A percentile compares a stretch with the other conserved stretches of the same genome.
Conservation (phyloP, 2,329 filamentous ascomycete species). For the Fusarium papillatum region DNA sequence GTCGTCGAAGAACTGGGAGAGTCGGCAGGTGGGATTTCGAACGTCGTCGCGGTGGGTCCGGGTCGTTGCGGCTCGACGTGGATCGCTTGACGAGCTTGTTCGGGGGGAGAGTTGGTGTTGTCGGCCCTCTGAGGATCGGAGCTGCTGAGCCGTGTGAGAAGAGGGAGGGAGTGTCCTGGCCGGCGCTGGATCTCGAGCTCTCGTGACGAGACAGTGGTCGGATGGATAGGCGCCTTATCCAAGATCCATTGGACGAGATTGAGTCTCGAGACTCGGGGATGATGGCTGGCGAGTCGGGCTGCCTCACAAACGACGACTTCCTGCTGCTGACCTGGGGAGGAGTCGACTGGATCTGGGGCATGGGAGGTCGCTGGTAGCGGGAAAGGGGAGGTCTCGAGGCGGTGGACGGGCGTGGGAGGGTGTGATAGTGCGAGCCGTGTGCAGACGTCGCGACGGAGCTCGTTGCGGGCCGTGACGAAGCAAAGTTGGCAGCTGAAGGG, state of each 20-base stretch:
- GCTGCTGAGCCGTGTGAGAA: constrained; percentile 77
- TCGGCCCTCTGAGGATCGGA: constrained; percentile 66
- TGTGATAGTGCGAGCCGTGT: constrained; percentile 46
- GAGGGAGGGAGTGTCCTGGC: constrained; percentile 75
- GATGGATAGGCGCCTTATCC: constrained; percentile 79
- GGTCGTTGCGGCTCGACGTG: constrained; percentile 65
- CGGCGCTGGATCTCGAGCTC: constrained; percentile 74
- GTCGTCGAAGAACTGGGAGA: constrained; percentile 76
- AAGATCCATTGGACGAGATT: constrained; percentile 74
- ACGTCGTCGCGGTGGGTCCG: constrained; percentile 60
- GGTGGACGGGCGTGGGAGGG: constrained; percentile 47
- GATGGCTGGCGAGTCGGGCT: constrained; percentile 52
- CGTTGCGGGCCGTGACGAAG: constrained; percentile 58
- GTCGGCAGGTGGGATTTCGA: constrained; percentile 74
- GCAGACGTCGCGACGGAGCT: constrained; percentile 53
- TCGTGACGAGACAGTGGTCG: constrained; percentile 75
- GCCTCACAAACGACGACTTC: constrained; percentile 59
- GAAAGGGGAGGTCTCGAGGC: constrained; percentile 53
- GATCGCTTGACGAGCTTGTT: constrained; percentile 86
- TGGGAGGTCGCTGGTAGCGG: constrained; percentile 53
- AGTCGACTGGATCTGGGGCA: constrained; percentile 57
- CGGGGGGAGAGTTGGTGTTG: constrained; percentile 64
- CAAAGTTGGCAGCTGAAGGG: constrained; percentile 34
- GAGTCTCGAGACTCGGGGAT: constrained; percentile 67
- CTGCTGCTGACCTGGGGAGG: constrained; percentile 55